Conservation (phyloP, 129 eudicot genomes). For the Mikania micrantha region DNA sequence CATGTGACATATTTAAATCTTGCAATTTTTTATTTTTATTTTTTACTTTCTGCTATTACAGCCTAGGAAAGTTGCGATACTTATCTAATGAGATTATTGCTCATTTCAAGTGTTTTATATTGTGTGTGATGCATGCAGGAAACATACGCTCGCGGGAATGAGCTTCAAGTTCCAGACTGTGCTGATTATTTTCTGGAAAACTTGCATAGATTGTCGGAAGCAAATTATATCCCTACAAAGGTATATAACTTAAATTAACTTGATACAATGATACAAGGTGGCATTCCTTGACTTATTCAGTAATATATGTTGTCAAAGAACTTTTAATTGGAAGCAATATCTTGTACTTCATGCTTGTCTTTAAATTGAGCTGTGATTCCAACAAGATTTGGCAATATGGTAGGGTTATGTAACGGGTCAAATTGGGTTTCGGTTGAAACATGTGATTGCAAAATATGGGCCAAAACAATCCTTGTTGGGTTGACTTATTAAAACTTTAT, state of each 20-base stretch:
- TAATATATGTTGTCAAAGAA: neutral
- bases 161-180: constrained; percentile 97
- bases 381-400: neutral
- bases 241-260: constrained; percentile 32
- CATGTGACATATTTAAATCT: neutral
- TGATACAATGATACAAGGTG: neutral
- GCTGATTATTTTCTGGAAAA: constrained; percentile 89
- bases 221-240: constrained; percentile 87
- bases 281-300: neutral
- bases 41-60: neutral
- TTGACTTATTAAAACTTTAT: neutral
- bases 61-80: neutral
- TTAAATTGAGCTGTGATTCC: neutral
- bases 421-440: neutral
- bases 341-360: neutral
- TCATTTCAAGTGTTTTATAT: constrained; percentile 12
- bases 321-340: neutral
- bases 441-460: neutral
- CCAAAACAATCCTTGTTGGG: neutral
- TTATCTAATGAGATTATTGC: constrained; percentile 1
- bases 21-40: neutral
- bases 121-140: constrained; percentile 46
- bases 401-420: neutral
- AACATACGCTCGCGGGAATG: constrained; percentile 81
- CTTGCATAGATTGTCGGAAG: constrained; percentile 69